Conservation (phyloP, 2,329 filamentous ascomycete species). For the Aspergillus uvarum region DNA sequence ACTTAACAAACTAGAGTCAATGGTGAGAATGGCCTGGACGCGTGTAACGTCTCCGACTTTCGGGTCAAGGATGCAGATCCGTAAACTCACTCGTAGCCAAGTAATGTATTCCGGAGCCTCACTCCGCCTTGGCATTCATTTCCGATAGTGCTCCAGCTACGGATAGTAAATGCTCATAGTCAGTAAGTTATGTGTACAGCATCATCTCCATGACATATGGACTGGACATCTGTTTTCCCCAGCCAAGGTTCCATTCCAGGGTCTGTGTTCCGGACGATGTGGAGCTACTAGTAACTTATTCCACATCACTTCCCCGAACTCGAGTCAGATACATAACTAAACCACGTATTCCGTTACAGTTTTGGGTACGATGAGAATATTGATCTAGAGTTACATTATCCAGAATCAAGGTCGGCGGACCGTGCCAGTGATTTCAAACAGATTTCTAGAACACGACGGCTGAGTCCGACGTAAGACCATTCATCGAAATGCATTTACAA, state of each 20-base stretch:
- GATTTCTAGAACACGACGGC: conserved; percentile 7
- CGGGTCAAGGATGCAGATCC: conserved; percentile 4
- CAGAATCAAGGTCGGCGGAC: background rate
- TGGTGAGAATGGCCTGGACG: conserved; percentile 2
- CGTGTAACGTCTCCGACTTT: background rate
- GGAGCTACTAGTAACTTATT: background rate
- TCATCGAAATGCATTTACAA: conserved; percentile 54
- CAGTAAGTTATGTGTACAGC: background rate
- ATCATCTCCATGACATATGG: background rate
- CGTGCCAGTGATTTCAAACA: background rate
- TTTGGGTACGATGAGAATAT: too few relatives aligned
- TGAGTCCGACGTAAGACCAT: conserved; percentile 18
- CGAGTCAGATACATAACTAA: too few relatives aligned
- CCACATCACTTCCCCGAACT: background rate
- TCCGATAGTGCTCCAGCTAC: too few relatives aligned
- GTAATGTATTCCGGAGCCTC: background rate
- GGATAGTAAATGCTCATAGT: too few relatives aligned
- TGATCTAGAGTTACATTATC: background rate
- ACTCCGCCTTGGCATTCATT: conserved; percentile 1
- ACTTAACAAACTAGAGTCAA: background rate
- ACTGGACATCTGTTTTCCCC: background rate
- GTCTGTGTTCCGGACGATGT: background rate
- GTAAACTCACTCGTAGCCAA: background rate
- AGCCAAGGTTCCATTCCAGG: conserved; percentile 1
- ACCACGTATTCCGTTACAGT: too few relatives aligned